Conservation (phyloP, 192 early-diverging fungal species). For the Backusella australiensis region DNA sequence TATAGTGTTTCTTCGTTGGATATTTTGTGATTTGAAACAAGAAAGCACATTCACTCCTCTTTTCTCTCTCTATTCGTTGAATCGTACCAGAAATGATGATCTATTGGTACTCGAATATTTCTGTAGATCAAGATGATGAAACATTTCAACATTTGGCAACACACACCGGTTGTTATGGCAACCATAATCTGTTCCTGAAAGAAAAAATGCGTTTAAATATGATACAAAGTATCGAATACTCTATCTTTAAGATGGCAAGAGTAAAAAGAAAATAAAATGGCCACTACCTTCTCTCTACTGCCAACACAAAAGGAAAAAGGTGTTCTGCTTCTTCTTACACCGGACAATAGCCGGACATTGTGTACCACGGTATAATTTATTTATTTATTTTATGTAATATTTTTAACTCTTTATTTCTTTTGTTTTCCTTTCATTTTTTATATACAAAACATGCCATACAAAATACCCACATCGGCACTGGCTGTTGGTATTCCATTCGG, state of each 20-base stretch:
- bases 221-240: no score
- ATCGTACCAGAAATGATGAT: no score
- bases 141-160: no score
- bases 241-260: no score
- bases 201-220: no score
- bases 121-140: no score
- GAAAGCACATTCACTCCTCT: not conserved
- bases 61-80: not conserved
- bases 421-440: not conserved
- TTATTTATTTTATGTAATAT: not conserved
- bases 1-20: not conserved
- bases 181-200: no score
- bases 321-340: not conserved
- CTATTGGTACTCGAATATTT: no score
- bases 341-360: not conserved
- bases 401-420: not conserved
- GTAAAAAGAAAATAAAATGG: no score
- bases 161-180: no score
- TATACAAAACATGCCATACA: not conserved
- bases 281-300: no score
- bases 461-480: not conserved
- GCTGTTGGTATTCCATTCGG: conserved; percentile 20
- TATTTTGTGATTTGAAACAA: not conserved
- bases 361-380: not conserved
- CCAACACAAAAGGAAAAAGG: no score